These are phyloP conservation scores for Pichia sp. DNA, from an alignment of 1,139 yeast genomes.

Conservation along the genomic window DNA sequence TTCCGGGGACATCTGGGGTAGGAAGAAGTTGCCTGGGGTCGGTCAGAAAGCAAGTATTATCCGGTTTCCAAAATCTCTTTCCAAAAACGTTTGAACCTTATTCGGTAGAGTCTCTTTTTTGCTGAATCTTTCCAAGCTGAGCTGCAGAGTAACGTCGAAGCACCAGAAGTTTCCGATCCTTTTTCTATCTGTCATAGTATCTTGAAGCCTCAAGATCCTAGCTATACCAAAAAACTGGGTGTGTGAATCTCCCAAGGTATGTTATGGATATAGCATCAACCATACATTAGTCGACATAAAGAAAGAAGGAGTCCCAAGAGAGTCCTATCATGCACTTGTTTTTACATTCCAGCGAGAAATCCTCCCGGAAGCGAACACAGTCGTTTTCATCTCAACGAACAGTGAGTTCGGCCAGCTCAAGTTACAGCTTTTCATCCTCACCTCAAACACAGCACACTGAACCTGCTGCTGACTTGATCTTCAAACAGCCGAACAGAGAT, in stretches of 20 bases:
- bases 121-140: too few relatives aligned
- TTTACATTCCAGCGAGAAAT: not conserved
- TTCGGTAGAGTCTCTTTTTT: too few relatives aligned
- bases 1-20: not conserved
- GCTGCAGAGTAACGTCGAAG: too few relatives aligned
- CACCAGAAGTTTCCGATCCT: too few relatives aligned
- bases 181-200: too few relatives aligned
- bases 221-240: too few relatives aligned
- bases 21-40: too few relatives aligned
- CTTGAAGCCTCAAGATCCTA: too few relatives aligned
- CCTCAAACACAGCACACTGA: not conserved
- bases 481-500: slow-evolving; percentile 1
- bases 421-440: not conserved
- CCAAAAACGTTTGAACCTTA: too few relatives aligned
- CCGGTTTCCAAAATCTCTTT: too few relatives aligned
- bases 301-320: not conserved
- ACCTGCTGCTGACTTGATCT: not conserved
- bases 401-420: not conserved
- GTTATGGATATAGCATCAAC: not conserved
- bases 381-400: not conserved
- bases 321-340: not conserved
- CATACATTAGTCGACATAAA: not conserved
- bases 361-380: slow-evolving; percentile 1
- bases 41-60: too few relatives aligned
- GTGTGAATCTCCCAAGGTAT: not conserved